Evolutionary conservation across 2,329 filamentous ascomycete genomes (phyloP).

Genomic region (Zasmidium angulare): DNA sequence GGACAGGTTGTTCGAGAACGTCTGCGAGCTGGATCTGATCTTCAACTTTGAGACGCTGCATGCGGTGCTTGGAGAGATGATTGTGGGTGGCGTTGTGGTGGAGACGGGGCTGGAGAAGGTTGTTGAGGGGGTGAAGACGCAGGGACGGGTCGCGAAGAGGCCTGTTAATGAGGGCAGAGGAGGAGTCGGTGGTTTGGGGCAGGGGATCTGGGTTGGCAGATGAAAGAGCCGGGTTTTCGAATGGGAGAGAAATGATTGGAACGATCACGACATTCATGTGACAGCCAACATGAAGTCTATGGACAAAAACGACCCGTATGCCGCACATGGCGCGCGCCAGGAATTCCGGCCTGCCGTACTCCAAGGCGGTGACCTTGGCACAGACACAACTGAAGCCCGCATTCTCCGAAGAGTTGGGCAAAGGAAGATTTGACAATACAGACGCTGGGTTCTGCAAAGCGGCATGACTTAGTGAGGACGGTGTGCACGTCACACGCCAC

Average conservation of each 20-base stretch:
- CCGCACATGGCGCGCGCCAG: no score
- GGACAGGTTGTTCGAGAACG: constrained; percentile 94
- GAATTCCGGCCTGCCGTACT: no score
- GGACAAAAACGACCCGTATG: no score
- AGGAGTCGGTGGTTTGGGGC: constrained; percentile 22
- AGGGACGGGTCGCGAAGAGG: constrained; percentile 75
- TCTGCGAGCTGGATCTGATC: constrained; percentile 96
- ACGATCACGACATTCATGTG: not conserved
- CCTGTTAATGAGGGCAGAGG: constrained; percentile 67
- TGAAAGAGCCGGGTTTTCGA: constrained; percentile 26
- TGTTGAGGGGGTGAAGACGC: constrained; percentile 74
- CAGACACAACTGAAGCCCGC: no score
- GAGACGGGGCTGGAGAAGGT: constrained; percentile 89
- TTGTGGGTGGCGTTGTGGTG: constrained; percentile 90
- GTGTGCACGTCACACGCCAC: no score
- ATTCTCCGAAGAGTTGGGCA: no score
- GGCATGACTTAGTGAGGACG: not conserved
- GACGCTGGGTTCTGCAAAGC: no score
- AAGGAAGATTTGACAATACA: no score
- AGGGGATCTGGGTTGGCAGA: constrained; percentile 38
- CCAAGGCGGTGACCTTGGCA: no score
- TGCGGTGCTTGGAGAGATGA: constrained; percentile 87
- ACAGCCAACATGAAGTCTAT: no score
- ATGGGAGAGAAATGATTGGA: not conserved
- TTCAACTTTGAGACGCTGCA: constrained; percentile 99